Base-by-base conservation (phyloP, 2,329 filamentous ascomycete species). In the Botryotinia globosa region DNA sequence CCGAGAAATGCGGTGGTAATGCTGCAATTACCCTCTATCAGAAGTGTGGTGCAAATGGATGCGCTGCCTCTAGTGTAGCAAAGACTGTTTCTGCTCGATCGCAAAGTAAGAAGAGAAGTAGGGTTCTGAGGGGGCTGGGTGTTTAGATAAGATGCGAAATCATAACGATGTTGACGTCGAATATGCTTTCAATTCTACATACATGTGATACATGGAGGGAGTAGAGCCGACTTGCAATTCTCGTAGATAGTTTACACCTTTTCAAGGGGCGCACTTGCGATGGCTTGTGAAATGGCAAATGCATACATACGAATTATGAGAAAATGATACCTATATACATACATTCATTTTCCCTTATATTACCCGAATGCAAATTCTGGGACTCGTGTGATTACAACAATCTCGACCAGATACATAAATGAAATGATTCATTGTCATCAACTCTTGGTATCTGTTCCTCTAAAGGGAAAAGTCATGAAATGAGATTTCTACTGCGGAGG, bases 21-120 rank as follows among this genome's bases (percentile, higher is more conserved):
- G 56, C 58, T 12, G 67, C 67, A 4, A 70, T 73, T 22, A 70
- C 71, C 2, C 64, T 72, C n/a, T 72, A 72, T 51, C 71, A 56
- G 4, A 69, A 69, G 66, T 72, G 71, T 39, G 45, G 16, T 45
- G 39, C 42, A 22, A 12, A 42, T 12, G 29, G 29, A 34, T 72
- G 69, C 34, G 22, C 45, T 5, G n/a, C 71, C 1, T 51, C 34
- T 3, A 32, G 44, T 32, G 22, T 16, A 34, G 6, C 71, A 54
- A 63, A 25, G 1, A 37, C 54, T 44, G 25, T 8, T 25, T 44
- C 54, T 37, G 7, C 34, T n/a, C 54, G 58, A 12, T 45, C 44
- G n/a, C 42, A 48, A 29, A 69, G 48, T 20, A 32, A 4, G 34
- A 71, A 18, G 39, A 72, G 51, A 20, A 59, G 69, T 16, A 72